A percentile compares a stretch with the other conserved stretches of the same genome.
phyloP scores from a whole-genome alignment of 2,329 filamentous ascomycete genomes.

The Fusarium burgessii region DNA sequence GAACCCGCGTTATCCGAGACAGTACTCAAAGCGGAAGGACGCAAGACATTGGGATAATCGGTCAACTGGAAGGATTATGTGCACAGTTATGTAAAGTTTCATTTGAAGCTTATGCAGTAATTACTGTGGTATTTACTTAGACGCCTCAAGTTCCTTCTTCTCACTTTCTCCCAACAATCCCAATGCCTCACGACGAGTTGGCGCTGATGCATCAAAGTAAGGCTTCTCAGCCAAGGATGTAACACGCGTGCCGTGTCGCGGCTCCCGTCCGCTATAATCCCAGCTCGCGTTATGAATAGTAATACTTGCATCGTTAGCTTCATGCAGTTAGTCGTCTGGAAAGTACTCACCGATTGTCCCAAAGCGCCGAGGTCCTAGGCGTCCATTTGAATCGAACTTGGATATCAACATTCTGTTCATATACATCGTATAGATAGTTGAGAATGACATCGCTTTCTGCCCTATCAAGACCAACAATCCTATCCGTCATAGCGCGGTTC shows the following conservation, averaged over 20 bases:
- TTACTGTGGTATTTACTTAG: neutral
- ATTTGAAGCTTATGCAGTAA: neutral
- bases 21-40: neutral
- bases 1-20: conserved; percentile 1
- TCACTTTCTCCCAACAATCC: conserved; percentile 72
- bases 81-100: neutral
- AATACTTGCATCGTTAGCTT: conserved; percentile 58
- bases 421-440: conserved; percentile 75
- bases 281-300: conserved; percentile 81
- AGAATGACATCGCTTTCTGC: conserved; percentile 77
- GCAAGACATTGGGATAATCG: too few relatives aligned
- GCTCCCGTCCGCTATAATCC: conserved; percentile 76
- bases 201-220: conserved; percentile 72
- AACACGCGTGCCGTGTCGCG: conserved; percentile 78
- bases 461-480: conserved; percentile 76
- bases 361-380: conserved; percentile 73
- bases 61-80: neutral
- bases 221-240: conserved; percentile 79
- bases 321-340: accelerated
- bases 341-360: conserved; percentile 72
- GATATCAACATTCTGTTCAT: conserved; percentile 77
- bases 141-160: conserved; percentile 46
- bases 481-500: conserved; percentile 75
- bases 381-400: conserved; percentile 80
- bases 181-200: conserved; percentile 74